Conservation (phyloP, 1,139 yeast genomes). For the Pichia inconspicua region DNA sequence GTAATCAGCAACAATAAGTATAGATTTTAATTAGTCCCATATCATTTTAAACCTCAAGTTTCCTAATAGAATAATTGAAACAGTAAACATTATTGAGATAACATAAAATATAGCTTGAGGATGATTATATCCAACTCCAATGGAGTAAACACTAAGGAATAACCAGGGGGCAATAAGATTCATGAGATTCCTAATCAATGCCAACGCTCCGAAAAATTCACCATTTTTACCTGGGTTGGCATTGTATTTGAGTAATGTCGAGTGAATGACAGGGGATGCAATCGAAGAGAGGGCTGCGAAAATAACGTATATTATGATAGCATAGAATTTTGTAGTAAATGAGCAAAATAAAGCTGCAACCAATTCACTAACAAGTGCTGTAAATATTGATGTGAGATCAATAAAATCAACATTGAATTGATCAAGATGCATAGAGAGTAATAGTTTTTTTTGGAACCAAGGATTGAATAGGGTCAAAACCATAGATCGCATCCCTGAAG, state of each 20-base stretch:
- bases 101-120: constrained; percentile 12
- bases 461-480: constrained; percentile 40
- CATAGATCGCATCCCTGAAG: constrained; percentile 41
- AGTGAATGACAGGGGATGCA: constrained; percentile 41
- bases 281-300: constrained; percentile 45
- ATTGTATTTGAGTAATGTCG: constrained; percentile 45
- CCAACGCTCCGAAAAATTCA: constrained; percentile 47
- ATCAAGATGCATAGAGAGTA: constrained; percentile 23
- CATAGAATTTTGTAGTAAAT: constrained; percentile 24
- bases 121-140: constrained; percentile 7
- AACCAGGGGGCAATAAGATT: constrained; percentile 35
- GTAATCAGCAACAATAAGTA: neutral
- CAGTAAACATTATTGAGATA: constrained; percentile 1
- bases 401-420: constrained; percentile 40
- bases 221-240: constrained; percentile 38
- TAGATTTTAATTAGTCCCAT: neutral
- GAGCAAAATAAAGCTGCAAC: constrained; percentile 37
- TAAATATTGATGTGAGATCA: constrained; percentile 41
- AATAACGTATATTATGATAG: constrained; percentile 25
- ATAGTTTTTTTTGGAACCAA: constrained; percentile 32
- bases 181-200: constrained; percentile 36
- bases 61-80: constrained; percentile 8
- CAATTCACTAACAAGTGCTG: constrained; percentile 35
- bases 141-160: constrained; percentile 33
- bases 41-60: constrained; percentile 4